Evolutionary conservation across 805 yeast species (phyloP).

Genomic region (Clavispora vitiphila): DNA sequence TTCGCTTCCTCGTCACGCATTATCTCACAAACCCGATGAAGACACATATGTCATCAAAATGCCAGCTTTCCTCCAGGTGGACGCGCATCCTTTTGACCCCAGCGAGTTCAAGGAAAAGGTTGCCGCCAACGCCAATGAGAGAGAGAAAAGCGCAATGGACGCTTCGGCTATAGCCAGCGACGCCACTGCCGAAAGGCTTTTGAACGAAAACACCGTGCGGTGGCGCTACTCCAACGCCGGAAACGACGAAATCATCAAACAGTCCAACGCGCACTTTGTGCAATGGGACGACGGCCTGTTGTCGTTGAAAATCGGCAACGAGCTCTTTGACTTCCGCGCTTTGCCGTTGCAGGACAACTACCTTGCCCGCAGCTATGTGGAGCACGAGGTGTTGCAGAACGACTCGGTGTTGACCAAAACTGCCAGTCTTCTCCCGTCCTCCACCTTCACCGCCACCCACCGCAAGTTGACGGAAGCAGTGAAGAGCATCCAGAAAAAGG

Average conservation of each 20-base stretch:
- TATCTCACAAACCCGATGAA: constrained; percentile 28
- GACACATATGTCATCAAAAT: constrained; percentile 52
- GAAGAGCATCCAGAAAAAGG: constrained; percentile 43
- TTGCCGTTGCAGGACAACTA: constrained; percentile 66
- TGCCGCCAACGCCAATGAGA: constrained; percentile 29
- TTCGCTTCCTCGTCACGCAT: constrained; percentile 47
- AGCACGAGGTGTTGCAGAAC: constrained; percentile 65
- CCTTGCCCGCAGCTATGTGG: constrained; percentile 65
- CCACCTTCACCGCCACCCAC: constrained; percentile 83
- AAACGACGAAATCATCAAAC: constrained; percentile 70
- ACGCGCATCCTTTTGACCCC: constrained; percentile 85
- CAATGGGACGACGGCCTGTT: constrained; percentile 93
- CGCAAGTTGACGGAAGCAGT: constrained; percentile 70
- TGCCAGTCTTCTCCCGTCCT: constrained; percentile 80
- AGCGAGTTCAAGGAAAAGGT: constrained; percentile 50
- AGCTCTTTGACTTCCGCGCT: constrained; percentile 72
- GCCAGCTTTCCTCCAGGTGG: constrained; percentile 79
- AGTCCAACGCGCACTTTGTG: constrained; percentile 83
- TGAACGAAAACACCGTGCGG: constrained; percentile 81
- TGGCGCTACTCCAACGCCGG: constrained; percentile 86
- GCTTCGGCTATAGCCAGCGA: constrained; percentile 44
- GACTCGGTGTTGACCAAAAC: constrained; percentile 60
- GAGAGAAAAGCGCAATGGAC: constrained; percentile 24
- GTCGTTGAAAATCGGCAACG: constrained; percentile 83
- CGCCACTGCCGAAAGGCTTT: constrained; percentile 53